Conservation (phyloP, 2,329 filamentous ascomycete species). For the Alternaria dauci region DNA sequence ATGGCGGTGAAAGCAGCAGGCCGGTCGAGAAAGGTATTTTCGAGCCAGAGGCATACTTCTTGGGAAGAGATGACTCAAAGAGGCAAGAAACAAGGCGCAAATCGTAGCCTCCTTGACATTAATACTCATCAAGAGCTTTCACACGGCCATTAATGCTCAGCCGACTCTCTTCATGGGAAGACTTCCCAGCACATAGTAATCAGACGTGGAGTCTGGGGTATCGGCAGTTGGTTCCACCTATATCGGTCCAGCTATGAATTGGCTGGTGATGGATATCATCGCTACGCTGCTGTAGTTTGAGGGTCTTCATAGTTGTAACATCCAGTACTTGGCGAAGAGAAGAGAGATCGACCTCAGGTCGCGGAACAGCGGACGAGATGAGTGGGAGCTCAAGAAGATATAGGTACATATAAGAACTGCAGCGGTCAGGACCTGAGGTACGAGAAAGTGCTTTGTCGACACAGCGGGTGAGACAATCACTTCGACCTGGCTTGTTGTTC, state of each 20-base stretch:
- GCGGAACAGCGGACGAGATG: not conserved
- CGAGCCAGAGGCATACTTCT: not conserved
- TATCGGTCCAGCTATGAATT: not conserved
- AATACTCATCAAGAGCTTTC: not conserved
- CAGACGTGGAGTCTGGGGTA: not conserved
- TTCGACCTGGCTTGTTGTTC: not conserved
- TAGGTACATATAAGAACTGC: too few relatives aligned
- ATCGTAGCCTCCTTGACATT: not conserved
- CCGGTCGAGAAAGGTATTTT: not conserved
- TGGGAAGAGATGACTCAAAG: fast-evolving
- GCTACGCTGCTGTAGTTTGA: not conserved
- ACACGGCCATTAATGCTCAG: not conserved
- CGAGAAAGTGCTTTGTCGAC: not conserved
- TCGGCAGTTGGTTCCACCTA: fast-evolving
- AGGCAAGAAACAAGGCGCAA: not conserved
- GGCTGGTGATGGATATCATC: not conserved
- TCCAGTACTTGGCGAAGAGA: not conserved
- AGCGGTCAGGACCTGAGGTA: not conserved
- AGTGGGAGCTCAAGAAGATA: not conserved
- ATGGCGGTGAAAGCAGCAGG: not conserved
- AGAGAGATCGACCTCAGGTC: not conserved
- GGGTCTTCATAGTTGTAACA: not conserved
- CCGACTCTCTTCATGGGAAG: not conserved
- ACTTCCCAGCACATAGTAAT: not conserved
- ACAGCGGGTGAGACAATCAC: not conserved